These are phyloP conservation scores for Amoebophrya sp. DNA, from an alignment of 169 alveolate genomes.

Conservation along the genomic window DNA sequence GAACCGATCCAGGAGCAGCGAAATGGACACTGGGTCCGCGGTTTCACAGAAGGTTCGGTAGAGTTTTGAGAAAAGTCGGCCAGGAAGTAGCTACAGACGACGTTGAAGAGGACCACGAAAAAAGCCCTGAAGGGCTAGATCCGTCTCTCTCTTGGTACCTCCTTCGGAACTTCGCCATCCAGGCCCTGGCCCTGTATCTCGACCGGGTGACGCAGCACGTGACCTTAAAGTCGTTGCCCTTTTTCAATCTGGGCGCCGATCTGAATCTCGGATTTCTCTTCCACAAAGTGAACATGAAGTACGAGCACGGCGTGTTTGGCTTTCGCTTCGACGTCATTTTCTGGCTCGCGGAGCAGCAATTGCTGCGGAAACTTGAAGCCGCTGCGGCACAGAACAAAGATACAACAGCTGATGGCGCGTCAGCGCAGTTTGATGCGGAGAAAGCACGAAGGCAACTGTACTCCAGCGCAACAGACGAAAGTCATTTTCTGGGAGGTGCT, in stretches of 20 bases:
- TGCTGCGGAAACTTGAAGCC: neutral
- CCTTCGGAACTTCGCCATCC: neutral
- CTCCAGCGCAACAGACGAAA: neutral
- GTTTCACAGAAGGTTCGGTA: too few species aligned
- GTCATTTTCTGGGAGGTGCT: too few species aligned
- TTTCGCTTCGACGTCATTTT: neutral
- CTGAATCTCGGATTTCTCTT: neutral
- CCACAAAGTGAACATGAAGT: neutral
- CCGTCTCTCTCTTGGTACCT: neutral
- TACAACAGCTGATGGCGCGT: neutral
- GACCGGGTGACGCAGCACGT: constrained; percentile 24
- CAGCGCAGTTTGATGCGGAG: neutral
- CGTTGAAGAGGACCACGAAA: too few species aligned
- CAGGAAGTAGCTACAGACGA: too few species aligned
- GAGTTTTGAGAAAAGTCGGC: too few species aligned
- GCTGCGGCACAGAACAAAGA: too few species aligned
- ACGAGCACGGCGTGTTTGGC: neutral
- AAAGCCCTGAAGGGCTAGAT: too few species aligned
- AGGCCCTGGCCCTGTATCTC: neutral
- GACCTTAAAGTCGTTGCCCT: neutral
- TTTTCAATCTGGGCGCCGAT: neutral
- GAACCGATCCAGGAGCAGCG: too few species aligned
- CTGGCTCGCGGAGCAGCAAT: neutral
- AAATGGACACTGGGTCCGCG: too few species aligned
- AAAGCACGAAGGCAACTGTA: neutral